phyloP scores from a whole-genome alignment of 2,329 filamentous ascomycete genomes.

The Claviceps sp. region DNA sequence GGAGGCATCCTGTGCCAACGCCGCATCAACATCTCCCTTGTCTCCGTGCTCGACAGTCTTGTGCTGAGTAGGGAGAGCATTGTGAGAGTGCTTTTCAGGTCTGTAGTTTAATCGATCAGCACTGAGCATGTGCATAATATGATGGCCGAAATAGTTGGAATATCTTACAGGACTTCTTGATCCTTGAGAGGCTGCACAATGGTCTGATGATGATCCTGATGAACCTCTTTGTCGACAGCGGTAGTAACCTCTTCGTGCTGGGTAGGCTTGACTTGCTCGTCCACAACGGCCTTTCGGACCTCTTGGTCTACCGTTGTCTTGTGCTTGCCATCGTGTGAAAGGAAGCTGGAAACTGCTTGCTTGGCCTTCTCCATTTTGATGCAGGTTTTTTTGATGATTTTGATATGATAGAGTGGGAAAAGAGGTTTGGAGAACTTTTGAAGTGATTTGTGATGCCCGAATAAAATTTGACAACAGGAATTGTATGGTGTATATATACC shows the following conservation, averaged over 20 bases:
- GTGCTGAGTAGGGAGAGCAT: conserved; percentile 44
- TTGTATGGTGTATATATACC: neutral
- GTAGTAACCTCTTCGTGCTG: conserved; percentile 48
- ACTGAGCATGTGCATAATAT: too few relatives aligned
- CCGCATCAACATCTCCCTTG: conserved; percentile 28
- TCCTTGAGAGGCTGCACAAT: conserved; percentile 47
- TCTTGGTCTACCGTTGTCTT: conserved; percentile 59
- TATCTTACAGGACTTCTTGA: conserved; percentile 28
- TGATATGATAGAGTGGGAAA: too few relatives aligned
- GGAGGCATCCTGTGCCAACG: conserved; percentile 36
- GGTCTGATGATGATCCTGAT: conserved; percentile 61
- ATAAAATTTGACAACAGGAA: neutral
- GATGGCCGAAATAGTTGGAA: too few relatives aligned
- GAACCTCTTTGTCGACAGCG: conserved; percentile 53
- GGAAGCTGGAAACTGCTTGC: conserved; percentile 46
- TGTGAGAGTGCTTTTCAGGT: conserved; percentile 50
- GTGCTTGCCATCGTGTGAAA: conserved; percentile 47
- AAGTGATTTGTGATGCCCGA: neutral
- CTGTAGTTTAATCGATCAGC: conserved; percentile 9
- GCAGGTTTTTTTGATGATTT: too few relatives aligned
- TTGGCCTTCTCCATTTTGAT: conserved; percentile 49
- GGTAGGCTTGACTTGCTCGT: conserved; percentile 47
- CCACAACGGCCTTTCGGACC: conserved; percentile 43
- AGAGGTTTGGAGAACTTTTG: neutral
- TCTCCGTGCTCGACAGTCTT: conserved; percentile 49